Base-by-base conservation (phyloP, 2,329 filamentous ascomycete species). In the Aaosphaeria arxii region DNA sequence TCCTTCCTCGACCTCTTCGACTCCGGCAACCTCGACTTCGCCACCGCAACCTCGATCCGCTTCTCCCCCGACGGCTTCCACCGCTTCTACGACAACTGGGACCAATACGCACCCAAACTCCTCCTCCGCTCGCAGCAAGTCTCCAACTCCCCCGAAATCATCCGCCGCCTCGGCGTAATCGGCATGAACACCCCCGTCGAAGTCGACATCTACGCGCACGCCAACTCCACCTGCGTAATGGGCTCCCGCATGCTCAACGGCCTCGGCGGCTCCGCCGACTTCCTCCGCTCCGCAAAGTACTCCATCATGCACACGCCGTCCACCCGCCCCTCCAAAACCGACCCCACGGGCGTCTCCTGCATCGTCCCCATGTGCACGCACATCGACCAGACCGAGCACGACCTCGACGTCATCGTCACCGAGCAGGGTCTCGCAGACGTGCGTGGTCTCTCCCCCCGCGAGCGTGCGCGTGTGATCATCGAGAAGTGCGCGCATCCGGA, bases 101-200 rank as follows among this genome's bases (percentile, higher is more conserved):
- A 92, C 57, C 68, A 75, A 35, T 95, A 95, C 72, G 78, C 87
- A 43, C 80, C 86, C 66, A 92, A 91, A 76, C 82, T 95, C 3
- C 86, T 95, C 48, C 84, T 95, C 42, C 88, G 91, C 53, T 86
- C 86, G n/a, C 90, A 95, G 75, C 83, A 88, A 67, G 88, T 95
- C 7, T 91, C 87, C 63, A 95, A 95, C 79, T 87, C 85, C 3
- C 90, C 90, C 50, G 90, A 95, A 73, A 91, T 95, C 73, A 95
- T 95, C 75, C 84, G 89, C 47, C 83, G 90, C 29, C 78, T 95
- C 1, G 90, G 90, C 52, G 85, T 91, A 57, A 95, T 96, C 60
- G 90, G 89, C 69, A 95, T 95, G 90, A 95, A 95, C 80, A 95
- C 90, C 0, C 90, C 90, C 24, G 89, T 95, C 42, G 91, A 95